A percentile compares a stretch with the other conserved stretches of the same genome.
phyloP scores from a whole-genome alignment of 176 grass and related monocot genomes.

The Carex pumila region DNA sequence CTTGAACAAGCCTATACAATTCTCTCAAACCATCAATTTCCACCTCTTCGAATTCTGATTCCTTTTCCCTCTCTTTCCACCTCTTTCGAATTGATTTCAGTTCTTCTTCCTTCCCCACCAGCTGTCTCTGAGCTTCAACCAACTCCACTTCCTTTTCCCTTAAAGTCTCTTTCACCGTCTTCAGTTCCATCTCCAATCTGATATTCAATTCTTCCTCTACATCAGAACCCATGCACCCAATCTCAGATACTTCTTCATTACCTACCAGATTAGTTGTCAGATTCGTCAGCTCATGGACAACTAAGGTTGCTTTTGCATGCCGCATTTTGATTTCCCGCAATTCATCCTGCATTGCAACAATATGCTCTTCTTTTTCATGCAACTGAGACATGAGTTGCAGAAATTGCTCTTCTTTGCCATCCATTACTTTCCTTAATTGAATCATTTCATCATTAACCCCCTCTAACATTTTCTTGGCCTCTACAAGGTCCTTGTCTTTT shows the following conservation, averaged over 20 bases:
- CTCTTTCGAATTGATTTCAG: constrained; percentile 8
- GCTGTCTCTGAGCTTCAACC: constrained; percentile 8
- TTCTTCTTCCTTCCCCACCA: constrained; percentile 16
- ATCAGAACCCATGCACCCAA: neutral
- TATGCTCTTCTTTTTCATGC: constrained; percentile 30
- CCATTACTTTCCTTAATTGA: constrained; percentile 16
- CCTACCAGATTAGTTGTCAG: constrained; percentile 13
- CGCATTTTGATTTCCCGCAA: constrained; percentile 17
- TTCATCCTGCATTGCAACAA: constrained; percentile 27
- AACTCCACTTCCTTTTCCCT: constrained; percentile 10
- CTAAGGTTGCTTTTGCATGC: constrained; percentile 24
- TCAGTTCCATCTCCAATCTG: neutral
- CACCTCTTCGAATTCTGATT: neutral
- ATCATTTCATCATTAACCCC: constrained; percentile 24
- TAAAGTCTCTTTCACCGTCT: constrained; percentile 15
- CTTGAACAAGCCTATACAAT: constrained; percentile 19
- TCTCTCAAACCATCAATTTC: constrained; percentile 22
- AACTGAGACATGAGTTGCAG: constrained; percentile 18
- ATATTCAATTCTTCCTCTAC: neutral
- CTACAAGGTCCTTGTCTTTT: constrained; percentile 60
- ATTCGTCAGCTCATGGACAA: constrained; percentile 24
- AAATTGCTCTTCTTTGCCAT: constrained; percentile 29
- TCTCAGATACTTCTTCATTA: neutral
- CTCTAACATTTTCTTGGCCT: constrained; percentile 30
- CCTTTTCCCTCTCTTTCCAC: neutral